phyloP scores from a whole-genome alignment of 768 basidiomycete genomes.

The Tylopilus sp. region DNA sequence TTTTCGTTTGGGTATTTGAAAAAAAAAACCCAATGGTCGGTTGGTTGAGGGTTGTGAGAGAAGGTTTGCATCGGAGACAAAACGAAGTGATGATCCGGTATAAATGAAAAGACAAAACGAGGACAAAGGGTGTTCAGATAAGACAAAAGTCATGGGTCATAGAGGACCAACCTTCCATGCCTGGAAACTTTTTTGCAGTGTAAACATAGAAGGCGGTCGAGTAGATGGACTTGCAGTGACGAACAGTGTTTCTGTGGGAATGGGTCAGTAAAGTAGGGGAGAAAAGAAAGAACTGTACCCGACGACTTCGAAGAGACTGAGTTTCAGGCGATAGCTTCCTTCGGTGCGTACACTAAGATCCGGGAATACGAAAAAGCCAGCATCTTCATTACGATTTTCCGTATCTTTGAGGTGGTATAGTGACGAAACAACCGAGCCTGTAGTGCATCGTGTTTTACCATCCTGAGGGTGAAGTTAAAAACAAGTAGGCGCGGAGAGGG shows the following conservation, averaged over 20 bases:
- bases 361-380: conserved; percentile 95
- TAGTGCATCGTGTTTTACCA: conserved; percentile 87
- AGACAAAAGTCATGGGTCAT: conserved; percentile 6
- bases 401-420: conserved; percentile 87
- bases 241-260: conserved; percentile 65
- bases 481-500: not conserved
- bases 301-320: conserved; percentile 85
- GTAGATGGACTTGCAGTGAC: conserved; percentile 87
- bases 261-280: conserved; percentile 1
- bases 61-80: conserved; percentile 6
- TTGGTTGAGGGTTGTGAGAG: conserved; percentile 2
- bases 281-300: conserved; percentile 52
- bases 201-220: conserved; percentile 92
- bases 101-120: conserved; percentile 14
- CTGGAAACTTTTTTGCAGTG: conserved; percentile 94
- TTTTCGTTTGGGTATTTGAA: not conserved
- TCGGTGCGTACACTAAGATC: conserved; percentile 91
- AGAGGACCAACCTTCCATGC: conserved; percentile 76
- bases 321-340: conserved; percentile 74
- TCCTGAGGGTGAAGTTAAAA: conserved; percentile 46
- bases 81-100: conserved; percentile 19
- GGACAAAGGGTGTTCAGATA: conserved; percentile 19
- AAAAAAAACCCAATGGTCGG: not conserved
- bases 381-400: conserved; percentile 61
- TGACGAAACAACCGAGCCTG: conserved; percentile 85